phyloP scores from a whole-genome alignment of 306 rosid genomes.

The cucumber (Cucumis sativus) region Cucumber_9930_V3 NC_026660.2:21399001-21399500 shows the following conservation, averaged over 20 bases:
- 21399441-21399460: constrained; percentile 10
- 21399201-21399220: constrained; percentile 50
- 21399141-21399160: constrained; percentile 83
- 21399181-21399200: constrained; percentile 62
- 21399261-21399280: constrained; percentile 2
- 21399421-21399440: not conserved
- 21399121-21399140: constrained; percentile 48
- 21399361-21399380: constrained; percentile 60
- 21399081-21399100: not conserved
- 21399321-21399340: constrained; percentile 78
- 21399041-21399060: not conserved
- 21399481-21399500: not conserved
- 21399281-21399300: constrained; percentile 87
- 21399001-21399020: not conserved
- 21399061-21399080: not conserved
- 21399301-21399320: constrained; percentile 45
- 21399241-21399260: not conserved
- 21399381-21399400: constrained; percentile 72
- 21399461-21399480: not conserved
- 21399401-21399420: constrained; percentile 5
- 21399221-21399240: not conserved
- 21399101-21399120: not conserved
- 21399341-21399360: constrained; percentile 71
- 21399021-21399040: not conserved
- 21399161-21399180: constrained; percentile 79